Percentiles rank a stretch among this genome's conserved stretches.
Evolutionary conservation across 2,329 filamentous ascomycete species (phyloP).

Genomic region (Penicillium sp.): DNA sequence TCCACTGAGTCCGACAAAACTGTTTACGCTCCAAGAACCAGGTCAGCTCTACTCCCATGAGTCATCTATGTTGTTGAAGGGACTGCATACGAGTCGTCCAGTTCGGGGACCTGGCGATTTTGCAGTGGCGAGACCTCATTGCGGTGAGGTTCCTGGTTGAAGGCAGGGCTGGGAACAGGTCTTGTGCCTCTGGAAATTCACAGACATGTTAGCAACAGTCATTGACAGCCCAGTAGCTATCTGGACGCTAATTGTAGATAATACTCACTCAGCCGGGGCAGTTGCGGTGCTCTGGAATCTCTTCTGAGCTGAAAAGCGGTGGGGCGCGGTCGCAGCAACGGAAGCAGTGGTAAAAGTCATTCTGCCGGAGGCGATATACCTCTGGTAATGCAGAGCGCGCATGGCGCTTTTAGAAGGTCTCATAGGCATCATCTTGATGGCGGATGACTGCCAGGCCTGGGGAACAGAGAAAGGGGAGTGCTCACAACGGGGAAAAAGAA

Average conservation of each 20-base stretch:
- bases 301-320: constrained; percentile 38
- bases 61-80: too few relatives aligned
- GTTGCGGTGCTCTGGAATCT: constrained; percentile 43
- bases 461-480: constrained; percentile 14
- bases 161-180: constrained; percentile 54
- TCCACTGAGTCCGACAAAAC: constrained; percentile 87
- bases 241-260: constrained; percentile 12
- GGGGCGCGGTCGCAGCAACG: constrained; percentile 39
- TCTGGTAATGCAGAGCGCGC: constrained; percentile 40
- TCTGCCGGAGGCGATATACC: constrained; percentile 33
- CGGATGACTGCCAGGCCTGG: constrained; percentile 31
- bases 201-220: constrained; percentile 2
- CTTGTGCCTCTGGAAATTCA: constrained; percentile 45
- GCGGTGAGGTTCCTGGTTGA: constrained; percentile 46
- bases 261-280: constrained; percentile 48
- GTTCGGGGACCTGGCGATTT: constrained; percentile 51
- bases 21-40: too few relatives aligned
- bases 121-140: constrained; percentile 62
- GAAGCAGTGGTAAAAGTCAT: constrained; percentile 42
- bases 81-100: constrained; percentile 79
- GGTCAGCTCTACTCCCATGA: too few relatives aligned
- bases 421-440: constrained; percentile 45
- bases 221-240: too few relatives aligned
- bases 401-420: constrained; percentile 43
- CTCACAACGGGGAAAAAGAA: constrained; percentile 16